A percentile compares a stretch with the other conserved stretches of the same genome.
These are phyloP conservation scores for Xylariaceae sp. DNA, from an alignment of 2,329 filamentous ascomycete species.

Conservation along the genomic window DNA sequence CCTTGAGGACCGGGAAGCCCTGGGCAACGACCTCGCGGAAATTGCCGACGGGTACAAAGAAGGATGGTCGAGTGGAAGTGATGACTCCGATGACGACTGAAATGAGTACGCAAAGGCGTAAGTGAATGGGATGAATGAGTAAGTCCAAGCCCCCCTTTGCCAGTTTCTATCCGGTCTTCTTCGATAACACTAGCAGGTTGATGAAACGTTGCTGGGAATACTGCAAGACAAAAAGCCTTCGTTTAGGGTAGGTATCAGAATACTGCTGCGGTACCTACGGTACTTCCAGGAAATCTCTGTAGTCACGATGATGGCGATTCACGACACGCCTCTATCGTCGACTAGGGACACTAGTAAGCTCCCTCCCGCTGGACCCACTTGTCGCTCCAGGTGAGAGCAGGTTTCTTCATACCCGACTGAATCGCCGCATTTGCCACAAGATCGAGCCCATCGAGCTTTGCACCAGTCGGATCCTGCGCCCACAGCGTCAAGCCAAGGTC, in stretches of 20 bases:
- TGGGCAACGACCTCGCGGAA: conserved; percentile 76
- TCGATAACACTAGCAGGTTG: not conserved
- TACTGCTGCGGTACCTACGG: not conserved
- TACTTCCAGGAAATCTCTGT: not conserved
- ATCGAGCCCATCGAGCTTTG: conserved; percentile 45
- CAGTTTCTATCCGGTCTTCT: not conserved
- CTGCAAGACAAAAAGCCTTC: not conserved
- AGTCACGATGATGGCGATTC: not conserved
- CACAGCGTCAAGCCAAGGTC: conserved; percentile 64
- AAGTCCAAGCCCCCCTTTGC: not conserved
- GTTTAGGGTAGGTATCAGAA: not conserved
- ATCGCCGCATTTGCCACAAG: conserved; percentile 22
- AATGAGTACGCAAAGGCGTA: not conserved
- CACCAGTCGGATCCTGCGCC: conserved; percentile 55
- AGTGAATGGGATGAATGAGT: not conserved
- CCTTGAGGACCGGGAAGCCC: conserved; percentile 73
- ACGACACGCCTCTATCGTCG: not conserved
- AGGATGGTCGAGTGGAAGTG: conserved; percentile 75
- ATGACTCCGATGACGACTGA: conserved; percentile 57
- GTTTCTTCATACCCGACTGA: conserved; percentile 25
- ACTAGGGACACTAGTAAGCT: conserved; percentile 16
- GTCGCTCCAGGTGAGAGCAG: conserved; percentile 19
- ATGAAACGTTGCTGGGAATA: not conserved
- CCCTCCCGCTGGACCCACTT: conserved; percentile 20
- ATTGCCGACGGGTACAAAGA: conserved; percentile 86